Base-by-base conservation (phyloP, 78 protist species). In the Dictyostelium intermedium region DNA sequence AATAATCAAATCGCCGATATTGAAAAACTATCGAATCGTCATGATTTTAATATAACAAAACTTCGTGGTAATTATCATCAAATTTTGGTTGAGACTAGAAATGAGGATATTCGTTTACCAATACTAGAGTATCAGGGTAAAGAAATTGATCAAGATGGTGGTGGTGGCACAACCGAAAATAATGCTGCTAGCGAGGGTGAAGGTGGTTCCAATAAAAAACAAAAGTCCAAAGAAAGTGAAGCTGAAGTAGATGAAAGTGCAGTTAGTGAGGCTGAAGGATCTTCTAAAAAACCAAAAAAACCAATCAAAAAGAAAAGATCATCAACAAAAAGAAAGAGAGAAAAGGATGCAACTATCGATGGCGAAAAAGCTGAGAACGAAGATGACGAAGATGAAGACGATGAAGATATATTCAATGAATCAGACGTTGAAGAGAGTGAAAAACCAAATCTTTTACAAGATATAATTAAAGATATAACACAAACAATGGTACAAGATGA, bases 101-200 rank as follows among this genome's bases (percentile, higher is more conserved):
- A 72, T 39, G 87, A 89, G 18, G 47, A 89, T 70, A 80, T 89
- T 39, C 72, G 23, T 32, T 37, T 89, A 69, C 94, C 94, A 32
- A 27, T 89, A 4, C 5, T 63, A 34, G 27, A 79, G 32, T 41
- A 11, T 27, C 37, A 78, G 6, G 85, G 83, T 8, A 45, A 74
- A 35, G 61, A 50, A 30, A 20, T 35, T 8, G 41, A 79, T 8
- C 30, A 43, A 3, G 92, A 23, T n/a, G 60, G 6, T 18, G 23
- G 35, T n/a, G 16, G 45, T 5, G 43, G 10, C 43, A 39, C 43
- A n/a, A n/a, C n/a, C n/a, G n/a, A n/a, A n/a, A n/a, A n/a, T n/a
- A n/a, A n/a, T n/a, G n/a, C n/a, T n/a, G n/a, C n/a, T n/a, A n/a
- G n/a, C n/a, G n/a, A n/a, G n/a, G n/a, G n/a, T 41, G 20, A 78